Evolutionary conservation across 805 yeast species (phyloP).

Genomic region (Cephaloascus fragrans): DNA sequence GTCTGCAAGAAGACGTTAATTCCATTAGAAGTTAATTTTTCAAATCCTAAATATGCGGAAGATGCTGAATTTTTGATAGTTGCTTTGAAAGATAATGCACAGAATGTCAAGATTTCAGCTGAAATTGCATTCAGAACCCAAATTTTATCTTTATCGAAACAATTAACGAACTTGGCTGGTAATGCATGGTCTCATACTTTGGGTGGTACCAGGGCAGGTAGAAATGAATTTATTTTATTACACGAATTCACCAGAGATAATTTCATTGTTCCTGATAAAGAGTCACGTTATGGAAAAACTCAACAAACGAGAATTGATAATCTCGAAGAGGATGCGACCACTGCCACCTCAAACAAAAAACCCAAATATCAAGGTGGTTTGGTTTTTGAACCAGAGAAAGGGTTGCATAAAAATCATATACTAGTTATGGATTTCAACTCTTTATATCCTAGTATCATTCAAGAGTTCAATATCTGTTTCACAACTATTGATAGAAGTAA

Average conservation of each 20-base stretch:
- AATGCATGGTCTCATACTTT: slow-evolving; percentile 95
- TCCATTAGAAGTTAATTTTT: slow-evolving; percentile 65
- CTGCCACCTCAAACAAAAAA: slow-evolving; percentile 46
- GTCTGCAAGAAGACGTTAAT: slow-evolving; percentile 57
- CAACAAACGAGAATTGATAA: slow-evolving; percentile 25
- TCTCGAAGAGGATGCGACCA: slow-evolving; percentile 30
- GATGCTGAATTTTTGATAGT: slow-evolving; percentile 60
- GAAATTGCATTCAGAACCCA: slow-evolving; percentile 77
- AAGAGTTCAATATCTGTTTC: slow-evolving; percentile 94
- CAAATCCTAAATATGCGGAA: slow-evolving; percentile 52
- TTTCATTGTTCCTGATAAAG: slow-evolving; percentile 84
- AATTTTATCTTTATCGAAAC: slow-evolving; percentile 80
- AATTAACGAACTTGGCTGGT: slow-evolving; percentile 88
- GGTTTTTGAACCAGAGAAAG: slow-evolving; percentile 95
- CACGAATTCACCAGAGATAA: slow-evolving; percentile 82
- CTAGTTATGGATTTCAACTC: slow-evolving; percentile 98
- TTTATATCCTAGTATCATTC: slow-evolving; percentile 92
- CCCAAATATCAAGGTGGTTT: slow-evolving; percentile 86
- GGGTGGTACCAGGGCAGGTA: slow-evolving; percentile 91
- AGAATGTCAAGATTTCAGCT: slow-evolving; percentile 60
- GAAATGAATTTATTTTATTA: slow-evolving; percentile 85
- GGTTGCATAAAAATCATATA: slow-evolving; percentile 79
- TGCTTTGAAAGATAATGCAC: slow-evolving; percentile 60
- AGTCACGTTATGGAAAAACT: slow-evolving; percentile 28
- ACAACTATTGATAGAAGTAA: slow-evolving; percentile 76